A percentile compares a stretch with the other conserved stretches of the same genome.
These are phyloP conservation scores for Suhomyces ambrosiae DNA, from an alignment of 1,139 yeast genomes.

Conservation along the genomic window DNA sequence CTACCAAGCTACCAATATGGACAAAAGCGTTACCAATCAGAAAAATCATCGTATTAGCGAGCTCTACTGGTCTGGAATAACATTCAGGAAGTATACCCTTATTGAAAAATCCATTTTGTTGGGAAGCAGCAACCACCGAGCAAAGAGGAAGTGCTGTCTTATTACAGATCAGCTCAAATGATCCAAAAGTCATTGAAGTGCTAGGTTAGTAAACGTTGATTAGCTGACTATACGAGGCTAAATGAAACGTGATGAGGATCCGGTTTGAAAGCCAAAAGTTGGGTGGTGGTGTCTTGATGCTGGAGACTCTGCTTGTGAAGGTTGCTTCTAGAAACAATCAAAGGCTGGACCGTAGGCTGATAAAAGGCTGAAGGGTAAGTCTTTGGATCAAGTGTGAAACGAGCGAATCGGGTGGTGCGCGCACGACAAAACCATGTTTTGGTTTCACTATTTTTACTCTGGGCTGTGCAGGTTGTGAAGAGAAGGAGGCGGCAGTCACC, in stretches of 20 bases:
- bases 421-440: conserved; percentile 9
- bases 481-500: too few species aligned
- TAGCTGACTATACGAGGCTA: too few species aligned
- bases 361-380: too few species aligned
- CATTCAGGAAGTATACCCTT: conserved; percentile 74
- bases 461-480: not conserved
- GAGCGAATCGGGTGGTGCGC: conserved; percentile 1
- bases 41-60: conserved; percentile 90
- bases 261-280: too few species aligned
- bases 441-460: conserved; percentile 9
- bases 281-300: too few species aligned
- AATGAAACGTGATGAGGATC: too few species aligned
- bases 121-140: conserved; percentile 54
- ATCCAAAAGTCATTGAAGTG: conserved; percentile 59
- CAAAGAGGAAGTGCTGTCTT: conserved; percentile 80
- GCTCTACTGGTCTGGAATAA: conserved; percentile 80
- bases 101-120: conserved; percentile 30
- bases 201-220: too few species aligned
- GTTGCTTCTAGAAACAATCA: too few species aligned
- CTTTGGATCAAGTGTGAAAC: conserved; percentile 3
- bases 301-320: too few species aligned
- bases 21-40: conserved; percentile 89
- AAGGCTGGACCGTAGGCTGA: not conserved
- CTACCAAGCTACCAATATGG: conserved; percentile 70
- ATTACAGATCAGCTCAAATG: conserved; percentile 66